phyloP scores from a whole-genome alignment of 2,329 filamentous ascomycete genomes.

The Sphaerulina musiva region DNA sequence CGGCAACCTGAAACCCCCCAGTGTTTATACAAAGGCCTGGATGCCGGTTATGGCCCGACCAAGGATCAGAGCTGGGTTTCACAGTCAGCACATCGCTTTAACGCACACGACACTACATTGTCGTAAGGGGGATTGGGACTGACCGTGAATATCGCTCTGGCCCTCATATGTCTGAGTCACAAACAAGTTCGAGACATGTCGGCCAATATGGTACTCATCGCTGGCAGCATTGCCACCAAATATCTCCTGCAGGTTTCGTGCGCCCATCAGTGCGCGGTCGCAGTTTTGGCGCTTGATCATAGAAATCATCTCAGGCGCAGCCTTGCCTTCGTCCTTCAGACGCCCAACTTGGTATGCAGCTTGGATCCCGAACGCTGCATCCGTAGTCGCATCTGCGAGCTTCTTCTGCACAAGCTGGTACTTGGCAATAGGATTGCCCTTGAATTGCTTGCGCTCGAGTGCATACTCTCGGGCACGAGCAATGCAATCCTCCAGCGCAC shows the following conservation, averaged over 20 bases:
- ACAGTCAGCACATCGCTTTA: conserved; percentile 18
- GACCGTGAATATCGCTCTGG: conserved; percentile 94
- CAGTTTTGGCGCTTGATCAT: conserved; percentile 99
- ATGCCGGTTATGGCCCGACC: conserved; percentile 55
- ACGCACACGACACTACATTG: background rate
- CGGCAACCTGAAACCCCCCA: conserved; percentile 6
- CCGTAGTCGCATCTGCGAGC: conserved; percentile 82
- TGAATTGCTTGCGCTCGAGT: conserved; percentile 93
- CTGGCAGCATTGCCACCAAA: conserved; percentile 98
- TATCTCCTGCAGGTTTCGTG: conserved; percentile 81
- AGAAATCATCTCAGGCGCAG: conserved; percentile 88
- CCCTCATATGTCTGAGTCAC: conserved; percentile 98
- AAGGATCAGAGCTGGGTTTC: conserved; percentile 42
- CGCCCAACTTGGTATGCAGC: conserved; percentile 85
- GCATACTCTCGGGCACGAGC: conserved; percentile 73
- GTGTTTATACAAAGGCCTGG: conserved; percentile 59
- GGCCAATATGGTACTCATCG: conserved; percentile 91
- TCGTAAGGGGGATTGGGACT: conserved; percentile 37
- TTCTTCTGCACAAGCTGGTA: conserved; percentile 99
- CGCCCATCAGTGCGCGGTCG: conserved; percentile 74
- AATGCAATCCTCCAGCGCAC: conserved; percentile 88
- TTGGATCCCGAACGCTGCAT: conserved; percentile 84
- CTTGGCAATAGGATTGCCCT: conserved; percentile 85
- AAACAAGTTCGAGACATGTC: conserved; percentile 92
- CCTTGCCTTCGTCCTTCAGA: conserved; percentile 85